Base-by-base conservation (phyloP, 805 yeast species). In the Hanseniaspora singularis region DNA sequence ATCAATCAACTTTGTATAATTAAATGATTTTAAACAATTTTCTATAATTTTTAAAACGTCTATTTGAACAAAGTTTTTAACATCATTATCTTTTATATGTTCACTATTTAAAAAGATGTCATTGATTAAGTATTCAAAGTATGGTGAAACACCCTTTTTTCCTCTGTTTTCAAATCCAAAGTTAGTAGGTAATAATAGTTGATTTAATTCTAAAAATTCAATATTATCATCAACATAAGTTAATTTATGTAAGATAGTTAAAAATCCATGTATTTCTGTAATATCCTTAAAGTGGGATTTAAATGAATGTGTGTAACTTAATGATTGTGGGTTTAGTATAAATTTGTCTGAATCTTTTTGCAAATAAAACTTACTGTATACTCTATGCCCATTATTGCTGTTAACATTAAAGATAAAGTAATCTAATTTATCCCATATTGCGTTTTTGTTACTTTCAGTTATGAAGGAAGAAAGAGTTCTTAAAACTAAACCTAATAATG, bases 111-210 rank as follows among this genome's bases (percentile, higher is more conserved):
- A 72, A 52, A 87, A 75, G 0, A 87, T 74, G 36, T 81, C 82
- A 11, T 71, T 64, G n/a, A 82, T 56, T 12, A 87, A 58, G 54
- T 75, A 86, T 45, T 85, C 89, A 46, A 83, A 59, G 55, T 88
- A 89, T 2, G 92, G 86, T 75, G 87, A 76, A 5, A 86, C 62
- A 2, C 95, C 95, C 15, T 68, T 60, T 27, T 69, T 70, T 27
- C 66, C 72, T 54, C 94, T 70, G 52, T 77, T 73, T 0, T 68
- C 66, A 2, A 59, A 58, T 0, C 95, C 95, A 23, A 86, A 59
- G 44, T 71, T 74, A 6, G 65, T 54, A 0, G 95, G 95, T 54
- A 69, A 81, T 11, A 76, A 68, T 12, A 78, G 56, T 4, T 66
- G 67, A 14, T 73, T 70, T 51, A 70, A 66, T 3, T 60, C 60